Conservation (phyloP, 495 filamentous ascomycete species). For the Immersiella caudata region DNA sequence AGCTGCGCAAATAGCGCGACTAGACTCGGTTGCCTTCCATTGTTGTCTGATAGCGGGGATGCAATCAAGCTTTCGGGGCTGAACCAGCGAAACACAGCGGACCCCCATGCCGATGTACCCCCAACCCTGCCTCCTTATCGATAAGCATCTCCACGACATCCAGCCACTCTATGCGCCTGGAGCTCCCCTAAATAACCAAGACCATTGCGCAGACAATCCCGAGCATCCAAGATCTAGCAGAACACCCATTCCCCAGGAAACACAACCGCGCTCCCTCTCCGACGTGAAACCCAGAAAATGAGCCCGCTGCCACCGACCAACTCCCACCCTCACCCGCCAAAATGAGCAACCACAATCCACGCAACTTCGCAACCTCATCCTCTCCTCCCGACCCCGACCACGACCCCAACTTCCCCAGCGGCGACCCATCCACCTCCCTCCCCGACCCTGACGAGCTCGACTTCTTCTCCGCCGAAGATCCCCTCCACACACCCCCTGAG, state of each 20-base stretch:
- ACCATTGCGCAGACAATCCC: not conserved
- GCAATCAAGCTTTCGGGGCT: slow-evolving; percentile 2
- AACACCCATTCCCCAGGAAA: not conserved
- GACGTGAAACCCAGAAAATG: not conserved
- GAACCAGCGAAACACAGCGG: not conserved
- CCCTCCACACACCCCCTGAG: slow-evolving; percentile 52
- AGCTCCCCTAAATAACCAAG: not conserved
- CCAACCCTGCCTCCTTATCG: not conserved
- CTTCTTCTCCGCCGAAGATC: slow-evolving; percentile 52
- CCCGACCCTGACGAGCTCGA: slow-evolving; percentile 50
- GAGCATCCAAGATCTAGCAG: not conserved
- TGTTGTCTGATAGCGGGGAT: not conserved
- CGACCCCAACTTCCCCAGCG: slow-evolving; percentile 36
- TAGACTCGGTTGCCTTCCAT: not conserved
- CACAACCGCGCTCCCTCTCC: not conserved
- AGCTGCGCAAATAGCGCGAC: not conserved
- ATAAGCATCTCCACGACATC: not conserved
- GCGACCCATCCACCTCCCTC: slow-evolving; percentile 33
- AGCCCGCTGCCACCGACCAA: not conserved
- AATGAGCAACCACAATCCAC: not conserved
- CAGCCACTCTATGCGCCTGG: slow-evolving; percentile 9
- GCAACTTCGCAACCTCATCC: not conserved
- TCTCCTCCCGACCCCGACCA: not conserved
- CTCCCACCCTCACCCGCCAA: not conserved
- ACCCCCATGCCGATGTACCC: too few species aligned